A percentile compares a stretch with the other conserved stretches of the same genome.
phyloP scores from a whole-genome alignment of 257 asterid species.

The Plectranthus barbatus region DNA sequence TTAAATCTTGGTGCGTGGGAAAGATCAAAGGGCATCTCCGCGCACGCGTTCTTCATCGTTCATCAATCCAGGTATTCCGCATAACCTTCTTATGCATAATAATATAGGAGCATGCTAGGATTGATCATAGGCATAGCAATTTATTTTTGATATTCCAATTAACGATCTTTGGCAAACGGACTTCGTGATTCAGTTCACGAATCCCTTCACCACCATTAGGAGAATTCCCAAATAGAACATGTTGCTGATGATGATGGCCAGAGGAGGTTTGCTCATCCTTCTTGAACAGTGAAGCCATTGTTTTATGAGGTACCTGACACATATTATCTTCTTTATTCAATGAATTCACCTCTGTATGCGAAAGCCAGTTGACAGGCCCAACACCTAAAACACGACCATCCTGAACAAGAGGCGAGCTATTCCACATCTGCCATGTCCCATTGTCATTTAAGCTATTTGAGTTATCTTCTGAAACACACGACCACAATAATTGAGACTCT shows the following conservation, averaged over 20 bases:
- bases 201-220: too few relatives aligned
- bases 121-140: too few relatives aligned
- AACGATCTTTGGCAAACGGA: too few relatives aligned
- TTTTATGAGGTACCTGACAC: constrained; percentile 57
- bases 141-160: too few relatives aligned
- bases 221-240: constrained; percentile 44
- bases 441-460: constrained; percentile 34
- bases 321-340: constrained; percentile 46
- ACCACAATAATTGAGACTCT: constrained; percentile 79
- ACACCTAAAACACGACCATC: constrained; percentile 71
- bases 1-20: too few relatives aligned
- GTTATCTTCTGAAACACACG: constrained; percentile 61
- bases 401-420: constrained; percentile 73
- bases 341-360: constrained; percentile 46
- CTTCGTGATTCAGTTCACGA: too few relatives aligned
- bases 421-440: constrained; percentile 93
- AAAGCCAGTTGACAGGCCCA: constrained; percentile 63
- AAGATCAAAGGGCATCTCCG: too few relatives aligned
- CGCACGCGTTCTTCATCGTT: too few relatives aligned
- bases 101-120: too few relatives aligned
- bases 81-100: too few relatives aligned
- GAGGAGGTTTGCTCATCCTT: constrained; percentile 47
- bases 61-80: too few relatives aligned
- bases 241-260: constrained; percentile 42
- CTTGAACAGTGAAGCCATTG: constrained; percentile 92